These are phyloP conservation scores for Penicillium longicatenatum DNA, from an alignment of 495 filamentous ascomycete genomes.

Conservation along the genomic window DNA sequence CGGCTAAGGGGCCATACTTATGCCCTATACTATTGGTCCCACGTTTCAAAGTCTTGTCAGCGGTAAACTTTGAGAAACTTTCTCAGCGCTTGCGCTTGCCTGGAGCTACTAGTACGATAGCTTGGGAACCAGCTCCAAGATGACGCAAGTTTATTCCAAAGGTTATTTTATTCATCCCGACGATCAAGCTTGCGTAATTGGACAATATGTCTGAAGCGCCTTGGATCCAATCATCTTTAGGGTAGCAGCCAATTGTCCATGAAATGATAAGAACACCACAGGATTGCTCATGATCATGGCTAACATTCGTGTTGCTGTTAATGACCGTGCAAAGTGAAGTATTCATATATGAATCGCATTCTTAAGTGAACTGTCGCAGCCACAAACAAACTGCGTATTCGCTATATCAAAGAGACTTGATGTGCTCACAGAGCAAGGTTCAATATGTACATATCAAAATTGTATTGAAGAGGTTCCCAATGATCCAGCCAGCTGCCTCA, in stretches of 20 bases:
- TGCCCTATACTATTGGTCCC: too few species aligned
- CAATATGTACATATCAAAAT: constrained; percentile 38
- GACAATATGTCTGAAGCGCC: neutral
- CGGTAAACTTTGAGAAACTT: neutral
- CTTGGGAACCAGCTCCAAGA: neutral
- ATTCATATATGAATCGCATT: neutral
- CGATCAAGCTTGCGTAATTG: neutral
- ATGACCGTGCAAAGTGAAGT: neutral
- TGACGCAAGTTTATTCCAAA: neutral
- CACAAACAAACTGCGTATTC: constrained; percentile 13
- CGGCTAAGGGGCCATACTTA: too few species aligned
- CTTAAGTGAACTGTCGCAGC: neutral
- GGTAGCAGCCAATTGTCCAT: neutral
- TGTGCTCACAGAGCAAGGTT: constrained; percentile 21
- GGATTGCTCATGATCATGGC: neutral
- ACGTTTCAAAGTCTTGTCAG: too few species aligned
- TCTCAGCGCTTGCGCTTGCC: neutral
- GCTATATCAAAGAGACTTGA: constrained; percentile 19
- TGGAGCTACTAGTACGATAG: neutral
- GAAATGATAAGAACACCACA: neutral
- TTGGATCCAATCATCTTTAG: neutral
- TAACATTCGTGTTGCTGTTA: neutral
- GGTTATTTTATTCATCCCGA: neutral
- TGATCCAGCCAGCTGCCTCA: constrained; percentile 10
- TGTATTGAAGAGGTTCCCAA: constrained; percentile 12